These are phyloP conservation scores for Bidens hawaiensis DNA, from an alignment of 140 eudicot genomes.

Conservation along the genomic window DNA sequence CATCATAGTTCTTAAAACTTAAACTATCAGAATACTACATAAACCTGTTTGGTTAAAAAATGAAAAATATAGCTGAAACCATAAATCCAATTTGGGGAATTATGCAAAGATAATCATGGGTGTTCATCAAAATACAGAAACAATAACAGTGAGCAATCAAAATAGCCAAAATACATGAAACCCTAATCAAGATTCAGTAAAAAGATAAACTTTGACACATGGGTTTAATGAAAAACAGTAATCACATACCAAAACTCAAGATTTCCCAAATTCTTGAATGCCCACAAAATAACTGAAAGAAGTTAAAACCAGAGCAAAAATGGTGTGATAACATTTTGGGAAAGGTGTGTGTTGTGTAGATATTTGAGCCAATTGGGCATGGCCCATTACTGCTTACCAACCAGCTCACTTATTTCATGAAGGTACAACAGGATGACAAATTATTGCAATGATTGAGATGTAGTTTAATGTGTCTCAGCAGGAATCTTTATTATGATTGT, in stretches of 20 bases:
- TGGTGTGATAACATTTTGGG: background rate
- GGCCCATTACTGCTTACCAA: slow-evolving; percentile 13
- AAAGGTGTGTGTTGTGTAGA: background rate
- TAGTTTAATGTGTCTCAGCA: background rate
- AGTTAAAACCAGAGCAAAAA: slow-evolving; percentile 10
- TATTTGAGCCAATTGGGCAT: background rate
- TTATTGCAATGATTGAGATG: slow-evolving; percentile 26
- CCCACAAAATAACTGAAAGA: slow-evolving; percentile 8
- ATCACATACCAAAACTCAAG: slow-evolving; percentile 32
- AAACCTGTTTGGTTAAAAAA: background rate
- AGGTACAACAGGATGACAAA: slow-evolving; percentile 24
- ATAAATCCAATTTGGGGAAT: background rate
- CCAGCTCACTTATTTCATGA: slow-evolving; percentile 8
- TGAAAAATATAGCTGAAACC: background rate
- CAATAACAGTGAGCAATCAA: no score
- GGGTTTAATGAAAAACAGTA: slow-evolving; percentile 17
- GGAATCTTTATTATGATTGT: slow-evolving; percentile 32
- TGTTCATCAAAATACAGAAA: no score
- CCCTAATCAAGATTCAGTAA: background rate
- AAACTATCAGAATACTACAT: no score
- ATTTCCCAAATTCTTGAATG: slow-evolving; percentile 5
- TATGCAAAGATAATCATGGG: background rate
- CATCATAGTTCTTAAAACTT: no score
- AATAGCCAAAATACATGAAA: no score
- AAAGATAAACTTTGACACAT: background rate